Percentiles rank a stretch among this genome's conserved stretches.
Conservation (phyloP, 2,329 filamentous ascomycete species). For the Onygenales sp. region DNA sequence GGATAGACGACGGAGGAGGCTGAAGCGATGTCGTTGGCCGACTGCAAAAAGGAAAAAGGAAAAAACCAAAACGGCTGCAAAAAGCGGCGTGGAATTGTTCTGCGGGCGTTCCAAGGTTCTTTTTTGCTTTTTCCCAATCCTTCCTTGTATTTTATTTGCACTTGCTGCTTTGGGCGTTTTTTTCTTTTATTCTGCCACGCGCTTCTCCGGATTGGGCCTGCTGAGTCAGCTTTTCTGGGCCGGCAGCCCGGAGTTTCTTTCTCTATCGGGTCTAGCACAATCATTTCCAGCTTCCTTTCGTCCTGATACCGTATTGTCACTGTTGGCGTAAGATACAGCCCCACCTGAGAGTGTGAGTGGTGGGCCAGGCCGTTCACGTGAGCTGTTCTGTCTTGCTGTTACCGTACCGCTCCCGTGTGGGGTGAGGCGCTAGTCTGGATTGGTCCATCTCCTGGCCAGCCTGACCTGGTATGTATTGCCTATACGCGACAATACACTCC, state of each 20-base stretch:
- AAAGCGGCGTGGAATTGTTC: slow-evolving; percentile 12
- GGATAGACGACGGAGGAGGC: slow-evolving; percentile 54
- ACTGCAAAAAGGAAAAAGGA: slow-evolving; percentile 1
- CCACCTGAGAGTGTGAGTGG: neutral
- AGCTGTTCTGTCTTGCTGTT: no score
- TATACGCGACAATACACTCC: no score
- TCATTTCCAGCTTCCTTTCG: neutral
- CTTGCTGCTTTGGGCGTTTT: neutral
- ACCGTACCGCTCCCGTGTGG: no score
- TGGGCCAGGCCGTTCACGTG: neutral
- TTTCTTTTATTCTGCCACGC: neutral
- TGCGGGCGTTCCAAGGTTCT: neutral
- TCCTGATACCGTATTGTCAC: neutral
- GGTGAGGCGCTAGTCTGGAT: no score
- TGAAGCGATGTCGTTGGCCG: slow-evolving; percentile 30
- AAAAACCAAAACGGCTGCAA: slow-evolving; percentile 35
- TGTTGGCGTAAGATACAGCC: neutral
- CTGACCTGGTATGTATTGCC: no score
- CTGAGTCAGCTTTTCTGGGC: neutral
- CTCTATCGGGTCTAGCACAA: neutral
- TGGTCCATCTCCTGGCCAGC: no score
- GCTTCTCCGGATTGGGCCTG: neutral
- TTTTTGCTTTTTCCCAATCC: neutral
- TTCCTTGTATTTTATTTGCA: neutral
- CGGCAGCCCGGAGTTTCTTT: neutral